Conservation (phyloP, 345 rosid species). For the Citrus trifoliata region DNA sequence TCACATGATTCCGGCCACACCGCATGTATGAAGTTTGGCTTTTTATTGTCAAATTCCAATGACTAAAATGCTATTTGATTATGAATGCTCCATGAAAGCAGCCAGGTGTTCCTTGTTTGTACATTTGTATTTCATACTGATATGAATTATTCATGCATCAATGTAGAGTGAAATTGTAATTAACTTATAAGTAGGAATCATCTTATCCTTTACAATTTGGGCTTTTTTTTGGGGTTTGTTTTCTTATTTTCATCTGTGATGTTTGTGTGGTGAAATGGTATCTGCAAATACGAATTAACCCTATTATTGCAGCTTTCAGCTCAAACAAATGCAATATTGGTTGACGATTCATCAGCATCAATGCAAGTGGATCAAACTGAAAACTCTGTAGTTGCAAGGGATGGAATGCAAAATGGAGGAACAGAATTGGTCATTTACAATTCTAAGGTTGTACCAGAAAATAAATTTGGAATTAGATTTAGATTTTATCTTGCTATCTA, state of each 20-base stretch:
- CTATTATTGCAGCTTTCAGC: constrained; percentile 28
- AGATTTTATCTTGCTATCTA: neutral
- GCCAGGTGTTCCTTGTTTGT: neutral
- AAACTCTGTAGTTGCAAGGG: constrained; percentile 13
- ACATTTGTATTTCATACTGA: neutral
- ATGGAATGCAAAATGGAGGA: constrained; percentile 45
- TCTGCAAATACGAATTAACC: neutral
- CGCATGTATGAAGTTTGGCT: neutral
- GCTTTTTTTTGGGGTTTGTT: neutral
- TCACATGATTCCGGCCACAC: neutral
- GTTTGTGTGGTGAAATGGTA: neutral
- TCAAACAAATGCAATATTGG: constrained; percentile 20
- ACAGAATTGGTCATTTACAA: constrained; percentile 31
- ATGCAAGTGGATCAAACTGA: constrained; percentile 38
- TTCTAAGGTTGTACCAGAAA: constrained; percentile 33
- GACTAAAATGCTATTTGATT: neutral
- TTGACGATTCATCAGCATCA: constrained; percentile 30
- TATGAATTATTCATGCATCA: too few relatives aligned
- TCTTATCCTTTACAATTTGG: neutral
- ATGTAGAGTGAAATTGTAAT: neutral
- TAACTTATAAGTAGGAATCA: neutral
- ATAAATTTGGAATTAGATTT: neutral
- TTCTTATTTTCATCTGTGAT: neutral
- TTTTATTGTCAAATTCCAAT: neutral
- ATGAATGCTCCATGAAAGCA: neutral